Evolutionary conservation across 768 basidiomycete genomes (phyloP), one percentile per base, ranked within the genome.

Genomic region (Paxillus rubicundulus): DNA sequence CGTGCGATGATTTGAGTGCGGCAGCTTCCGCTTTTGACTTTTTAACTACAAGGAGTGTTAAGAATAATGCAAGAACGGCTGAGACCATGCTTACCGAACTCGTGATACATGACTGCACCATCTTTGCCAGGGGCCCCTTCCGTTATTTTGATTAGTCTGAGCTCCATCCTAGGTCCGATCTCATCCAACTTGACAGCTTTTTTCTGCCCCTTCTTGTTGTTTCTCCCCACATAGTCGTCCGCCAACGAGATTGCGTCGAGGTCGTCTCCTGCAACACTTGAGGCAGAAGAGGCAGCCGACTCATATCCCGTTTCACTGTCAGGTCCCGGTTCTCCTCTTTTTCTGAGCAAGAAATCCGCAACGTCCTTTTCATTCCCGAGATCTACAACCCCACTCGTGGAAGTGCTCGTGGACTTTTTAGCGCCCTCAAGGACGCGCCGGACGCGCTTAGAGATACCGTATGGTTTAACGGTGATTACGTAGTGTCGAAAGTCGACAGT

Each of bases 401-500:
- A 55, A 1, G 58, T 24, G 14, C 53, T 50, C 7, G 60, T 47
- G 12, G 59, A 42, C 39, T 72, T 68, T 56, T 73, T 70, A 10
- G 72, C 52, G 9, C 87, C 84, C 62, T 89, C 90, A 50, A 99
- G 79, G 42, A 98, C 79, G 51, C 85, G 86, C 6, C 94, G 84
- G 17, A 99, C 88, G 60, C 95, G 89, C 63, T 84, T 86, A 16
- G 96, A 96, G 33, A 98, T 85, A 41, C 96, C 96, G 68, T 92
- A 89, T 1, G 95, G 89, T 69, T 93, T 92, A 49, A 99, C 89
- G 16, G 92, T 89, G 74, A 99, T 98, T 58, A 93, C 79, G 68
- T 87, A 98, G 72, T 99, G 97, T 43, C 97, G 84, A 66, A 94
- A 83, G 65, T 98, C 93, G 65, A 99, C 76, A 6, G 93, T 93